Conservation (phyloP, 2,329 filamentous ascomycete species). For the Talaromyces sp. region DNA sequence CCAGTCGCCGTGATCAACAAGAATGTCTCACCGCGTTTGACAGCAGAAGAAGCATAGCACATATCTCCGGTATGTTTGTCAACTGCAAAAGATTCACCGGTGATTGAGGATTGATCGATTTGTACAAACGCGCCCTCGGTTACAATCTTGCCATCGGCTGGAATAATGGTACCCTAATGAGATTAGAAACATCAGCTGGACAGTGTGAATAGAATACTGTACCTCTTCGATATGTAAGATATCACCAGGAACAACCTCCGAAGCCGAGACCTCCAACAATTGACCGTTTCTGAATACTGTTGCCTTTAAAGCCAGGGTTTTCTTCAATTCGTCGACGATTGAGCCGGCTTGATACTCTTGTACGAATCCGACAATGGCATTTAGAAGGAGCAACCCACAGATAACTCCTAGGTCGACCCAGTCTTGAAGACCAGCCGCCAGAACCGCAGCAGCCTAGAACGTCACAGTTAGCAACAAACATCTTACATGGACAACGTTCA, state of each 20-base stretch:
- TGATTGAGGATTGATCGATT: constrained; percentile 89
- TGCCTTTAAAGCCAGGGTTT: constrained; percentile 83
- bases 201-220: constrained; percentile 4
- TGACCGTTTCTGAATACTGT: constrained; percentile 78
- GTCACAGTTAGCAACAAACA: constrained; percentile 16
- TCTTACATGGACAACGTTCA: neutral
- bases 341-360: constrained; percentile 88
- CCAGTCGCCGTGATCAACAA: constrained; percentile 79
- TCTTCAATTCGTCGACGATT: constrained; percentile 87
- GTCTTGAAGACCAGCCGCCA: constrained; percentile 78
- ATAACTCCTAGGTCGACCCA: constrained; percentile 96
- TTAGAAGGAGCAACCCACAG: constrained; percentile 75
- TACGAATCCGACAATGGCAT: constrained; percentile 80
- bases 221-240: constrained; percentile 82
- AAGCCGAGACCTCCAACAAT: constrained; percentile 74
- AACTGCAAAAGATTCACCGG: constrained; percentile 85
- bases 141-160: constrained; percentile 81
- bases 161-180: constrained; percentile 73
- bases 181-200: constrained; percentile 8
- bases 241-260: constrained; percentile 83
- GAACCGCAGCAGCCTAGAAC: constrained; percentile 64
- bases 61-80: constrained; percentile 80
- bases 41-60: constrained; percentile 79
- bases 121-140: constrained; percentile 82
- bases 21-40: constrained; percentile 87